Base-by-base conservation (phyloP, 2,329 filamentous ascomycete genomes). In the Fusarium sp. region DNA sequence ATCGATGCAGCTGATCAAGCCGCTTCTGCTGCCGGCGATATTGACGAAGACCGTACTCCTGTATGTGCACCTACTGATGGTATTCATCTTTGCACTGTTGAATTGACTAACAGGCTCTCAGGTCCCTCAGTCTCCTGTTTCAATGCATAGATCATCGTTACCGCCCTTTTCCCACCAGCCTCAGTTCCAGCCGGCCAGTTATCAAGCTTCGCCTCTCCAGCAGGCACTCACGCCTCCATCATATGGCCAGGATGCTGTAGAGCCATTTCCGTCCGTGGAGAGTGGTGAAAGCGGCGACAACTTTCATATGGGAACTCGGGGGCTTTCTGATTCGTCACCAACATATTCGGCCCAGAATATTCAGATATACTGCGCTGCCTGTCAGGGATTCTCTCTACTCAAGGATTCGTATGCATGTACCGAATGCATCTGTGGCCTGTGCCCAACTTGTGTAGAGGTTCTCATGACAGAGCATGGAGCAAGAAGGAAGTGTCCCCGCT, bases 381-480 rank as follows among this genome's bases (percentile, higher is more conserved):
- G 96, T 80, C 91, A 94, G 73, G 90, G 92, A 42, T 87, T 95
- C 24, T 95, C 92, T 58, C 85, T 92, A 17, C 85, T 98, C 32
- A 92, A 91, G 78, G 93, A 96, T 78, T 96, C 94, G 39, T 98
- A 95, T 80, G 96, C 96, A 28, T 98, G 96, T 82, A 98, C 95
- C 3, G 95, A 98, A 82, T 98, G 96, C 82, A 97, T 98, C 73
- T 97, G 94, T 81, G 96, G 95, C 22, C 89, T 98, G 56, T 98
- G 96, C 82, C 90, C 92, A 73, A 91, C 94, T 67, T 98, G 96
- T 79, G 94, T 98, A 66, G 92, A 95, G 78, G 90, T 94, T 39
- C 86, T 96, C 63, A 91, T 94, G 83, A 90, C 89, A 76, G 93
- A 94, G 80, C 92, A 94, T 80, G 91, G 92, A 57, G 92, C 93